These are phyloP conservation scores for Eucalyptus melliodora DNA, from an alignment of 345 rosid genomes.

Conservation along the genomic window DNA sequence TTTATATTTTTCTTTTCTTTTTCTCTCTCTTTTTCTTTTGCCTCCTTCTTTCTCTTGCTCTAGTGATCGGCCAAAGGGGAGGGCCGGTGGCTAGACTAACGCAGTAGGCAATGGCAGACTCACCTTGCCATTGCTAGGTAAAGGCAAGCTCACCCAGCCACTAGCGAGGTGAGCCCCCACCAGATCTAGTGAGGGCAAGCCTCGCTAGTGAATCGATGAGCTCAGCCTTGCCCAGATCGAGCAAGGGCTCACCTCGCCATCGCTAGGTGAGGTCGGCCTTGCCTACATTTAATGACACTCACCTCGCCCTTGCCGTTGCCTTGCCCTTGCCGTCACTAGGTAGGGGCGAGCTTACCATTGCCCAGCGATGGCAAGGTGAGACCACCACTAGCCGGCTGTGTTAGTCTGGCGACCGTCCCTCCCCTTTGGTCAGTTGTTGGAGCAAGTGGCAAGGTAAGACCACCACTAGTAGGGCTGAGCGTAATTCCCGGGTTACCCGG, in stretches of 20 bases:
- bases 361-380: too few species aligned
- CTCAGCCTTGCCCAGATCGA: accelerated
- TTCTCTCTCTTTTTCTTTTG: too few species aligned
- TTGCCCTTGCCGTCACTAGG: too few species aligned
- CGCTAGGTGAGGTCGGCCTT: accelerated
- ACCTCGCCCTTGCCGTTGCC: accelerated
- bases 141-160: accelerated
- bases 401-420: accelerated
- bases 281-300: accelerated
- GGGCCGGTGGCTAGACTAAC: accelerated
- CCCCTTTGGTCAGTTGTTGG: accelerated
- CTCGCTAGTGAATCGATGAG: too few species aligned
- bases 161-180: too few species aligned
- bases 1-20: too few species aligned
- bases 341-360: too few species aligned
- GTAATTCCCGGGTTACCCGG: too few species aligned
- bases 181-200: accelerated
- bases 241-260: accelerated
- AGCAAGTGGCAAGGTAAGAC: too few species aligned
- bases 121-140: accelerated
- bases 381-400: accelerated
- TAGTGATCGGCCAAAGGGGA: accelerated
- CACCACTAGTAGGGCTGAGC: too few species aligned
- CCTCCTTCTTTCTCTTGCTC: too few species aligned
- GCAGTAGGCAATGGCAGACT: accelerated